These are phyloP conservation scores for Metroxylon sagu DNA, from an alignment of 176 grass and related monocot species.

Conservation along the genomic window DNA sequence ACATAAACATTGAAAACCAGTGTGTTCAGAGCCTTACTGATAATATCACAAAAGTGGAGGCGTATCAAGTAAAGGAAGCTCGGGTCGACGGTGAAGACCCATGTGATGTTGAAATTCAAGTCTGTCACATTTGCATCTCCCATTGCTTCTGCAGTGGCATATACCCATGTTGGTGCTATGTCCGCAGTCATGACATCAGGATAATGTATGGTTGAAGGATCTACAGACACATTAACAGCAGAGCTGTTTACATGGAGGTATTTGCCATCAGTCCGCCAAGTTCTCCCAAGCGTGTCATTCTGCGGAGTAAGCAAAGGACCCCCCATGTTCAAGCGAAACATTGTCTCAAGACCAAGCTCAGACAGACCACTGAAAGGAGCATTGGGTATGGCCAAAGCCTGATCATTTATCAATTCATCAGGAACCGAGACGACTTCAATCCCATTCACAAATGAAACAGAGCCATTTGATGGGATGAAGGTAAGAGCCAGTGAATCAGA, in stretches of 20 bases:
- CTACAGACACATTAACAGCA: not conserved
- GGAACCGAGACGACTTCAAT: conserved; percentile 8
- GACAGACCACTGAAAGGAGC: conserved; percentile 16
- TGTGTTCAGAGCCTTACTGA: conserved; percentile 10
- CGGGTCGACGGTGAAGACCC: not conserved
- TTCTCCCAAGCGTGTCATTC: conserved; percentile 8
- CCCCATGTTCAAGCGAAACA: conserved; percentile 5
- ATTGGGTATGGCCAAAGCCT: conserved; percentile 4
- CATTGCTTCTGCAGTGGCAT: conserved; percentile 7
- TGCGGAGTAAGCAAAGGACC: conserved; percentile 6
- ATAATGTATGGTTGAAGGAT: conserved; percentile 3
- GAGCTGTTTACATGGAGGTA: conserved; percentile 18
- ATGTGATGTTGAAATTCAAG: conserved; percentile 12
- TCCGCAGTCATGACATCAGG: not conserved
- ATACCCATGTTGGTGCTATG: conserved; percentile 3
- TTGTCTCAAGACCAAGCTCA: conserved; percentile 5
- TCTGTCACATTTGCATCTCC: conserved; percentile 12
- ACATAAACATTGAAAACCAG: conserved; percentile 11
- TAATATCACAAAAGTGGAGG: conserved; percentile 4
- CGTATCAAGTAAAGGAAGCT: conserved; percentile 12
- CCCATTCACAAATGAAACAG: conserved; percentile 8
- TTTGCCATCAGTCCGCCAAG: conserved; percentile 1
- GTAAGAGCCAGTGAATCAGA: not conserved
- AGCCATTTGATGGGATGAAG: conserved; percentile 3
- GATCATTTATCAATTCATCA: conserved; percentile 10